Evolutionary conservation across 371 early-diverging fungal genomes (phyloP), one percentile per base, ranked within the genome.

Genomic region (Mortierella sp.): DNA sequence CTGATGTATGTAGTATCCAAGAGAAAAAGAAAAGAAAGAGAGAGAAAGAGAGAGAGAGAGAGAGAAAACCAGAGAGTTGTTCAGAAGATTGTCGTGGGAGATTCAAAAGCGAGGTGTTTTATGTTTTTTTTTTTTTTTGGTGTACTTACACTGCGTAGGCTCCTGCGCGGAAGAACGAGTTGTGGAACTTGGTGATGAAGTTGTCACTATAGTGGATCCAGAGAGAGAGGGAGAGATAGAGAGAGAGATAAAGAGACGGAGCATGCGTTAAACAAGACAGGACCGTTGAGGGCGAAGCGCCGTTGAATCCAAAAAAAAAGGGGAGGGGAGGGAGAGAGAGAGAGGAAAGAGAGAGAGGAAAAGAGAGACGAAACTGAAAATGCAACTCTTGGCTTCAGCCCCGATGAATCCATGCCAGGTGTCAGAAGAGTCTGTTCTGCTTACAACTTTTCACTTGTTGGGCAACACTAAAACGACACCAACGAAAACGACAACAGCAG

Each of bases 381-480:
- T 37, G n/a, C n/a, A n/a, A n/a, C 37, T 5, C 37, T 37, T 37
- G 37, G 37, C 37, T 37, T 37, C 37, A 37, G 37, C 37, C 37
- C 37, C n/a, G n/a, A n/a, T n/a, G n/a, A 37, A 5, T 37, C 37
- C 37, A 37, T 37, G 5, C 37, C 37, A 9, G 9, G 37, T 9
- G 9, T 37, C 37, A 37, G 37, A 3, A 37, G 37, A 5, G 37
- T 37, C 37, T 9, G 37, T 9, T 37, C 37, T 19, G 51, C 74
- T 46, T 74, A 74, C 74, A 75, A 75, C 60, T 75, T 75, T 26
- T 25, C 26, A 47, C 75, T 75, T 14, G 75, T 75, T 0, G 74
- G 74, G 21, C 74, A 74, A 29, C 74, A 74, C 74, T 72, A 57
- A 26, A 23, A 60, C n/a, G 55, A 58, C 16, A 47, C 16, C n/a